Percentiles rank a stretch among this genome's conserved stretches.
Evolutionary conservation across 305 asterid genomes (phyloP).

Genomic region (Fraxinus greggii): DNA sequence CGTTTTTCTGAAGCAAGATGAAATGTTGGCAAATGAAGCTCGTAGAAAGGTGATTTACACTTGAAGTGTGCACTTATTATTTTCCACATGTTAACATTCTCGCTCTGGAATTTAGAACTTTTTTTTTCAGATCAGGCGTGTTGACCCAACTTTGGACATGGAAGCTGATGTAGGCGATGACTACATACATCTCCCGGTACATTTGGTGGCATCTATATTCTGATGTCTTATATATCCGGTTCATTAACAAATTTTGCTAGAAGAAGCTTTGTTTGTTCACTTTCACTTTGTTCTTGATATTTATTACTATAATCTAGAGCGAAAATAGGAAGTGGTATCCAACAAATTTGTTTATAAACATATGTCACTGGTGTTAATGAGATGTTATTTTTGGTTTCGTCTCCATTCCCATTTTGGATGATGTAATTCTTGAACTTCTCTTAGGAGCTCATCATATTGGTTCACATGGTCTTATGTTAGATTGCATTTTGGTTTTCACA

Average conservation of each 20-base stretch:
- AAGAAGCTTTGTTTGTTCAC: slow-evolving; percentile 21
- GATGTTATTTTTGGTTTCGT: not conserved
- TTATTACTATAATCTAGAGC: slow-evolving; percentile 11
- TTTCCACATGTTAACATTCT: slow-evolving; percentile 16
- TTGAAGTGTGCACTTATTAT: not conserved
- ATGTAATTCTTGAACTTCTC: not conserved
- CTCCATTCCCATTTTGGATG: not conserved
- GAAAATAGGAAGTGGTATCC: not conserved
- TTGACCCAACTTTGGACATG: slow-evolving; percentile 94
- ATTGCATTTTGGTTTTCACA: slow-evolving; percentile 19
- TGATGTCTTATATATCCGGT: slow-evolving; percentile 23
- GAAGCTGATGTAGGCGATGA: slow-evolving; percentile 98
- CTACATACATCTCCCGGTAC: slow-evolving; percentile 87
- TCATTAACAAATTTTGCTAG: slow-evolving; percentile 15
- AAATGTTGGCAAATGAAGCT: slow-evolving; percentile 82
- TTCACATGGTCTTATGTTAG: not conserved
- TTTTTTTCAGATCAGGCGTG: slow-evolving; percentile 70
- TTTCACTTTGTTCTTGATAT: slow-evolving; percentile 15
- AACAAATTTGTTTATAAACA: slow-evolving; percentile 9
- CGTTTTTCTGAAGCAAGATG: slow-evolving; percentile 92
- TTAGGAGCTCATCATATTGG: slow-evolving; percentile 6
- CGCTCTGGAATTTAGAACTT: slow-evolving; percentile 24
- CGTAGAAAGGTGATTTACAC: slow-evolving; percentile 71
- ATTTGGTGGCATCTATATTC: slow-evolving; percentile 24
- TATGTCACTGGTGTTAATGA: slow-evolving; percentile 11